Evolutionary conservation across 208 protist genomes (phyloP).

Genomic region (Leishmania mexicana): DNA sequence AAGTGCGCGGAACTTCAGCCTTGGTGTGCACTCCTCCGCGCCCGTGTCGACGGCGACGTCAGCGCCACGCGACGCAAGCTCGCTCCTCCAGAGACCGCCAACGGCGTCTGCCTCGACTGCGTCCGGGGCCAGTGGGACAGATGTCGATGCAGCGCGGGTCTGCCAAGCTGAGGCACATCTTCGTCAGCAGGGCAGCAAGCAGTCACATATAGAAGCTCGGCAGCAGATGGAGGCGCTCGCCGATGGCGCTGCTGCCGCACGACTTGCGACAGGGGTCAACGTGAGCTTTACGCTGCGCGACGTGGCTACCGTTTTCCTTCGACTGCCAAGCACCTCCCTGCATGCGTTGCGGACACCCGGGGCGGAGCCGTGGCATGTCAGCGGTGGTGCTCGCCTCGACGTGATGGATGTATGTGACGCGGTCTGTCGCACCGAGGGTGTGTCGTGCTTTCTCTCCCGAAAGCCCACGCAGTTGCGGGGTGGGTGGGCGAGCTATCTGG

Average conservation of each 20-base stretch:
- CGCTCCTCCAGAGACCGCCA: background rate
- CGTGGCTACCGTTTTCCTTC: conserved; percentile 58
- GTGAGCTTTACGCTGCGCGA: conserved; percentile 72
- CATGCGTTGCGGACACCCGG: background rate
- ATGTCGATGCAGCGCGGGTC: background rate
- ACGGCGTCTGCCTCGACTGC: background rate
- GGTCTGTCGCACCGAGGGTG: conserved; percentile 42
- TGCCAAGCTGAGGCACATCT: conserved; percentile 11
- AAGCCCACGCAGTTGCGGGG: conserved; percentile 37
- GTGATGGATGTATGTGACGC: conserved; percentile 58
- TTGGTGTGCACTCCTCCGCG: background rate
- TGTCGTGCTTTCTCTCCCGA: conserved; percentile 66
- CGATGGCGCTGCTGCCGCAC: conserved; percentile 11
- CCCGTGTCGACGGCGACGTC: background rate
- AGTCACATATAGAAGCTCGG: conserved; percentile 13
- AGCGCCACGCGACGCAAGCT: background rate
- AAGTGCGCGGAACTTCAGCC: conserved; percentile 6
- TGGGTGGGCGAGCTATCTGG: conserved; percentile 67
- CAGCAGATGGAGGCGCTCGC: conserved; percentile 27
- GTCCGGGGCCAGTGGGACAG: background rate
- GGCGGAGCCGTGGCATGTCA: background rate
- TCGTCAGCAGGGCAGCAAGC: conserved; percentile 6
- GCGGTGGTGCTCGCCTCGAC: conserved; percentile 7
- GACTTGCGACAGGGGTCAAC: conserved; percentile 50
- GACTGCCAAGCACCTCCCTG: conserved; percentile 34